These are phyloP conservation scores for Epichloe gansuensis DNA, from an alignment of 2,329 filamentous ascomycete genomes.

Conservation along the genomic window DNA sequence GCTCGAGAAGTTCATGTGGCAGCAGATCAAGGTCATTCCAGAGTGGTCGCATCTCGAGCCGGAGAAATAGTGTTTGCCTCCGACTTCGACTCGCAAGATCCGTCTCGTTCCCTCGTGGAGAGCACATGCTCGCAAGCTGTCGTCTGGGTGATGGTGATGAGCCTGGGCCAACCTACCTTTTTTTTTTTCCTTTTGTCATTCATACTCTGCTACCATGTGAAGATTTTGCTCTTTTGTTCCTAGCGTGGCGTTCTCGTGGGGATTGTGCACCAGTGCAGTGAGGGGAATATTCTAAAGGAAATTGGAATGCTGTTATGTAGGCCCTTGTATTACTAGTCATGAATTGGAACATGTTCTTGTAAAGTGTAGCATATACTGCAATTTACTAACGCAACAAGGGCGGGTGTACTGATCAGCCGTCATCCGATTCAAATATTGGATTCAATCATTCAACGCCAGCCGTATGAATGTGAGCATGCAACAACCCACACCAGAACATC, in stretches of 20 bases:
- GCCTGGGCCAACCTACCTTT: background rate
- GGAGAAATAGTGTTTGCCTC: conserved; percentile 24
- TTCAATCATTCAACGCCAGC: no score
- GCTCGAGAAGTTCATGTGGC: conserved; percentile 90
- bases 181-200: background rate
- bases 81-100: conserved; percentile 5
- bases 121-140: background rate
- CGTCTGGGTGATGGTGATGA: background rate
- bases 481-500: no score
- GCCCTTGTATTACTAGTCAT: no score
- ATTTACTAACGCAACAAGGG: no score
- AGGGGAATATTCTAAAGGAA: background rate
- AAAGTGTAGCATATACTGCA: no score
- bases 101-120: background rate
- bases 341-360: no score
- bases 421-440: no score
- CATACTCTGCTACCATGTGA: no score
- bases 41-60: conserved; percentile 67
- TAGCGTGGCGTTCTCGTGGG: background rate
- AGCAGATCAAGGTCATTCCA: conserved; percentile 78
- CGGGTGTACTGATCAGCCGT: no score
- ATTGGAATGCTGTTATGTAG: background rate
- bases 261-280: background rate
- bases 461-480: no score
- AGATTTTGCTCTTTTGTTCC: background rate